Base-by-base conservation (phyloP, 164 flowering plant genomes). In the Umbilicus rupestris region DNA sequence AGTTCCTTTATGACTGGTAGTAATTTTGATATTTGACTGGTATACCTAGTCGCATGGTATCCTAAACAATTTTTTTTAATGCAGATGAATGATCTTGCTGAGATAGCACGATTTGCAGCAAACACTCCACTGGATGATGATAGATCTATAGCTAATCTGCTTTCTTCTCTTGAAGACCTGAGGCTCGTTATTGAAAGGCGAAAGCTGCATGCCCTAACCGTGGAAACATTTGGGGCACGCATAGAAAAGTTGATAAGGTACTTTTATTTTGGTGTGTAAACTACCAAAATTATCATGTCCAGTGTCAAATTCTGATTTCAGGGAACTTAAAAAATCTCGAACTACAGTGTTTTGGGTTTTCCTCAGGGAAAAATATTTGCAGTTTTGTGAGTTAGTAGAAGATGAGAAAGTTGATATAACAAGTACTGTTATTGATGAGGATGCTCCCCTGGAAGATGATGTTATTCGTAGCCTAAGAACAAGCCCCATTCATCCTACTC, bases 31-130 rank as follows among this genome's bases (percentile, higher is more conserved):
- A 19, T 0, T 47, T 3, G 22, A 2, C 7, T 19, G 52, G 5
- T 19, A 47, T 42, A 42, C 8, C 8, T 30, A 16, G 31, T 29
- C 22, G 5, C 35, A 60, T 60, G 39, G 19, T 1, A 26, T 28
- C 3, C 20, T 60, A 42, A 22, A n/a, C n/a, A 16, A 20, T 71
- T 39, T 63, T 63, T 46, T 63, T 15, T 74, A 52, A 24, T 81
- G 82, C 83, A 95, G 99, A 89, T 95, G 83, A 86, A 70, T 84
- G 99, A 90, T 72, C 96, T 95, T 77, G 92, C 88, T 57, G 98
- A 95, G 72, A 95, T 95, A 78, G 94, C 99, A 63, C 82, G 97
- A 64, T 92, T 92, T 80, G 87, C 77, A 17, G 92, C 96, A 70
- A 86, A 77, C 79, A 73, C 92, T 65, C 84, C 88, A 19, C 65